Evolutionary conservation across 1,284 basidiomycete species (phyloP).

Genomic region (Prillingera fragicola): DNA sequence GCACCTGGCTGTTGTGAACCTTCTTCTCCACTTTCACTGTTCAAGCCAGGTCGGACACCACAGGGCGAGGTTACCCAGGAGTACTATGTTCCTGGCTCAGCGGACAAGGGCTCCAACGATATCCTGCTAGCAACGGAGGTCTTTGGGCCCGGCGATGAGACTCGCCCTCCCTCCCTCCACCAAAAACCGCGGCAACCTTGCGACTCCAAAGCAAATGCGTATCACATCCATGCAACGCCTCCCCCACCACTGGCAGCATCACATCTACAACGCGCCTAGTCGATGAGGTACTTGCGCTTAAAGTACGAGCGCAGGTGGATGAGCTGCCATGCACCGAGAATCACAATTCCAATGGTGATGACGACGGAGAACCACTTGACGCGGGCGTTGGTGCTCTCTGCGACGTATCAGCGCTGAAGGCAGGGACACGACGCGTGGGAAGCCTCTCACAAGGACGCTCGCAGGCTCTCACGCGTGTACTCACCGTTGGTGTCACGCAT

Average conservation of each 20-base stretch:
- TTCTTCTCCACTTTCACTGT: too few species aligned
- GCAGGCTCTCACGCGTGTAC: constrained; percentile 39
- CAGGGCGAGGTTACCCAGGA: too few species aligned
- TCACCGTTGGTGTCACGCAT: constrained; percentile 89
- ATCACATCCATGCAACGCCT: not conserved
- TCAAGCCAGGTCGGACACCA: too few species aligned
- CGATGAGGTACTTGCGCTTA: constrained; percentile 95
- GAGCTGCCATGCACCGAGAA: constrained; percentile 86
- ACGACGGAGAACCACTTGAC: constrained; percentile 92
- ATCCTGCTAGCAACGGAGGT: too few species aligned
- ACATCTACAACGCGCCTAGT: constrained; percentile 49
- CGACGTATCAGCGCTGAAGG: constrained; percentile 1
- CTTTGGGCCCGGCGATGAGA: too few species aligned
- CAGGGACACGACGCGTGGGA: too few species aligned
- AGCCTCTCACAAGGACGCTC: not conserved
- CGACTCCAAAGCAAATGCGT: not conserved
- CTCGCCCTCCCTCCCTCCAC: too few species aligned
- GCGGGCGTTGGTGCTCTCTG: constrained; percentile 84
- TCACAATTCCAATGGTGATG: constrained; percentile 70
- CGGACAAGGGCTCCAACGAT: too few species aligned
- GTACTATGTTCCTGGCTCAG: too few species aligned
- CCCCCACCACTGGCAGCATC: not conserved
- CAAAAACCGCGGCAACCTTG: too few species aligned
- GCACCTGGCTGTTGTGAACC: too few species aligned
- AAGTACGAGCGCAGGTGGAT: constrained; percentile 89